These are phyloP conservation scores for Ambrosia artemisiifolia DNA, from an alignment of 129 eudicot species.

Conservation along the genomic window DNA sequence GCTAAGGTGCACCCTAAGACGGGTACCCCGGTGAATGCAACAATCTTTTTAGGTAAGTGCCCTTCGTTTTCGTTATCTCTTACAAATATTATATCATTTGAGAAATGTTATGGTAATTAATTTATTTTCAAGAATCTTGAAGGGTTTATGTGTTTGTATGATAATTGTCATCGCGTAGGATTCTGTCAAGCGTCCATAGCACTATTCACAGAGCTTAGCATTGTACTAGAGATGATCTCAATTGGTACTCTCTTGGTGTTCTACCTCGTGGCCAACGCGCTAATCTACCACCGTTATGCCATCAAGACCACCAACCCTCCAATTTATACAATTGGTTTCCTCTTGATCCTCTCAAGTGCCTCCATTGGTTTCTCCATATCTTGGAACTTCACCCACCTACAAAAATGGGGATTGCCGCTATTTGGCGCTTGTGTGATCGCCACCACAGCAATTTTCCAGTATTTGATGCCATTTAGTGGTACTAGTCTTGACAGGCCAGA, in stretches of 20 bases:
- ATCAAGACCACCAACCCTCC: slow-evolving; percentile 44
- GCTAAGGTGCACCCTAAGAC: slow-evolving; percentile 73
- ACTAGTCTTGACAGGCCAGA: slow-evolving; percentile 6
- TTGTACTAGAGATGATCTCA: slow-evolving; percentile 72
- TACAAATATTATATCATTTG: neutral
- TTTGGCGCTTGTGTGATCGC: slow-evolving; percentile 36
- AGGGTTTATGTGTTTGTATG: neutral
- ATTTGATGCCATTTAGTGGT: slow-evolving; percentile 27
- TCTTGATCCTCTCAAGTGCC: slow-evolving; percentile 45
- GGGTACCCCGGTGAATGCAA: slow-evolving; percentile 69
- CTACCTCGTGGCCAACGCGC: slow-evolving; percentile 70
- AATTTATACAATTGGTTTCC: slow-evolving; percentile 43
- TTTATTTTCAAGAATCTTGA: slow-evolving; percentile 4
- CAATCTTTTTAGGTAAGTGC: slow-evolving; percentile 47
- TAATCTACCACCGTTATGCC: slow-evolving; percentile 60
- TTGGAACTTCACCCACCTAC: slow-evolving; percentile 58
- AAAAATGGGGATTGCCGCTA: slow-evolving; percentile 49
- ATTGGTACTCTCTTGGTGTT: slow-evolving; percentile 74
- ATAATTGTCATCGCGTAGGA: slow-evolving; percentile 38
- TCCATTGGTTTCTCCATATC: slow-evolving; percentile 55
- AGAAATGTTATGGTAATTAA: neutral
- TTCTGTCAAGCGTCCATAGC: slow-evolving; percentile 74
- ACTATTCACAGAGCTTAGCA: slow-evolving; percentile 69
- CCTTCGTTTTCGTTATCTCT: neutral
- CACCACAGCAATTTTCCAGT: slow-evolving; percentile 50